A percentile compares a stretch with the other conserved stretches of the same genome.
phyloP scores from a whole-genome alignment of 352 stramenopile species.

The Phytopythium boreale region DNA sequence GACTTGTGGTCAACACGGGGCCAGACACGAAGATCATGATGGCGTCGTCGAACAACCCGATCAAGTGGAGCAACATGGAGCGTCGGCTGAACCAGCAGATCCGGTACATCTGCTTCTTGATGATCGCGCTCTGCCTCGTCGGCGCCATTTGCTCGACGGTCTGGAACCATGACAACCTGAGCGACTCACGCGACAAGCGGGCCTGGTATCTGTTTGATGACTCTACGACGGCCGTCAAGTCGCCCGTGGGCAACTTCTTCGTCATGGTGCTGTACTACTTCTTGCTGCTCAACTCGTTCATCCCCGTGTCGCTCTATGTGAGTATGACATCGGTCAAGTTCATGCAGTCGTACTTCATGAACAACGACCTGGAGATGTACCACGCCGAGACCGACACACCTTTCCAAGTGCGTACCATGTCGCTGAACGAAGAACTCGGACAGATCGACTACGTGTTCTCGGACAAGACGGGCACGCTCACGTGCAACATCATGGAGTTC shows the following conservation, averaged over 20 bases:
- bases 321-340: constrained; percentile 93
- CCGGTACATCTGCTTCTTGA: constrained; percentile 79
- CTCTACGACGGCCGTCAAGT: constrained; percentile 39
- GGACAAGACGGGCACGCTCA: constrained; percentile 96
- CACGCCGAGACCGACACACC: constrained; percentile 93
- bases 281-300: constrained; percentile 92
- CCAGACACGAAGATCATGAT: constrained; percentile 90
- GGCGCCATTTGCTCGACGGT: constrained; percentile 58
- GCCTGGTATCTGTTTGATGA: constrained; percentile 79
- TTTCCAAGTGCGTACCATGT: constrained; percentile 90
- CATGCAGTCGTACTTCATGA: constrained; percentile 91
- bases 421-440: constrained; percentile 92
- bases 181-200: constrained; percentile 16
- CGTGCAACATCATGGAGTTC: constrained; percentile 97
- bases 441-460: constrained; percentile 93
- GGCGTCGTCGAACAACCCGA: constrained; percentile 65
- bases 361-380: constrained; percentile 91
- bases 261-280: constrained; percentile 94
- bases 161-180: constrained; percentile 70
- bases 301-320: constrained; percentile 94
- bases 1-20: constrained; percentile 90
- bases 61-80: constrained; percentile 91
- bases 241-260: constrained; percentile 73
- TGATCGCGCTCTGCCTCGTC: constrained; percentile 72
- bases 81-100: constrained; percentile 77